These are phyloP conservation scores for Microthlaspi erraticum DNA, from an alignment of 345 rosid genomes.

Conservation along the genomic window DNA sequence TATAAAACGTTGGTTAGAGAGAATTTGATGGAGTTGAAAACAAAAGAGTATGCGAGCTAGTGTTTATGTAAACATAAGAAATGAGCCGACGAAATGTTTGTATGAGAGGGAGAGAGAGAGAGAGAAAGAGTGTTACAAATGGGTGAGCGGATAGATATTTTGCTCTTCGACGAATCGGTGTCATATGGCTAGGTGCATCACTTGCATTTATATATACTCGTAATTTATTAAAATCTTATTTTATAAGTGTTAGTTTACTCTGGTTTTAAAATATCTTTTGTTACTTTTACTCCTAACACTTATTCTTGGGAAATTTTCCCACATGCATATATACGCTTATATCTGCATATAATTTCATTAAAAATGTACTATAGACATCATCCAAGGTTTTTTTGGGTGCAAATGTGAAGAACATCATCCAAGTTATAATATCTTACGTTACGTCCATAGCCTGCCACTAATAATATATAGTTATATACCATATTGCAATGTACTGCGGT, in stretches of 20 bases:
- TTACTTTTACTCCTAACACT: neutral
- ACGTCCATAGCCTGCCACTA: neutral
- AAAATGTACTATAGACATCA: neutral
- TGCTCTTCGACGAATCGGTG: constrained; percentile 20
- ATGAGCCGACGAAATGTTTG: constrained; percentile 19
- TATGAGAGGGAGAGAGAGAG: constrained; percentile 3
- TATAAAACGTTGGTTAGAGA: neutral
- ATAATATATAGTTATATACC: neutral
- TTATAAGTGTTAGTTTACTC: neutral
- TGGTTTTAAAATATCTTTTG: neutral
- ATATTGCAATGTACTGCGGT: neutral
- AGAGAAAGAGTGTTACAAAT: constrained; percentile 7
- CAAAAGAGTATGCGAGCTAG: neutral
- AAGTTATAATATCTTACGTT: no score
- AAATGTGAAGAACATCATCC: no score
- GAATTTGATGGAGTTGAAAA: neutral
- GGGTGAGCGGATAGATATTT: neutral
- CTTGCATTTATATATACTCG: constrained; percentile 13
- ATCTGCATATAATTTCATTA: neutral
- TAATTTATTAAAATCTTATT: neutral
- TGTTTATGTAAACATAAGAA: neutral
- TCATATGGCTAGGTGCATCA: constrained; percentile 11
- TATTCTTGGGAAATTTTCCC: neutral
- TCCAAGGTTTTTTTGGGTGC: no score
- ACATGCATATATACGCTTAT: neutral